Evolutionary conservation across 2,329 filamentous ascomycete species (phyloP).

Genomic region (Fusarium keratoplasticum): DNA sequence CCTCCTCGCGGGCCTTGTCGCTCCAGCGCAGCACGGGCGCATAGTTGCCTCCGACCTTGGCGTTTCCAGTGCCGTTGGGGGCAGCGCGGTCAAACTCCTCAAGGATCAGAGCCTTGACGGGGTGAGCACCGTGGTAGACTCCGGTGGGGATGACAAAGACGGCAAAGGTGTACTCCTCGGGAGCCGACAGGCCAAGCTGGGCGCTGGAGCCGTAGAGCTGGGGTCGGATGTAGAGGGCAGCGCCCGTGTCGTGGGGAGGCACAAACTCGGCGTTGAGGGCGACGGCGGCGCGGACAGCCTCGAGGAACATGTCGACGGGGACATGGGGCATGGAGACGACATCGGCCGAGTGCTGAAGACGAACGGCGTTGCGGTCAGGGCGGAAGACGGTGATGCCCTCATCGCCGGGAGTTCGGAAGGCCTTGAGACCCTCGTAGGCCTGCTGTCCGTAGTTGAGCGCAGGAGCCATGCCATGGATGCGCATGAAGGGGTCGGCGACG

Average conservation of each 20-base stretch:
- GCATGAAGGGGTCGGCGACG: conserved; percentile 84
- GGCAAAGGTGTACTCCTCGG: conserved; percentile 91
- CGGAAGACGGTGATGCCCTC: conserved; percentile 86
- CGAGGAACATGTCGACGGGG: conserved; percentile 79
- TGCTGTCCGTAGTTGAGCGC: conserved; percentile 98
- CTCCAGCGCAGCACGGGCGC: conserved; percentile 91
- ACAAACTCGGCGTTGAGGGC: conserved; percentile 90
- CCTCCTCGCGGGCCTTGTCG: conserved; percentile 80
- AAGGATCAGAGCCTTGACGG: conserved; percentile 87
- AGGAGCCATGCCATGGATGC: conserved; percentile 94
- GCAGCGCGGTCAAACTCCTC: conserved; percentile 95
- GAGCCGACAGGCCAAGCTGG: conserved; percentile 86
- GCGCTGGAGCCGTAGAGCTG: conserved; percentile 88
- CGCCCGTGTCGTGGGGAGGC: conserved; percentile 87
- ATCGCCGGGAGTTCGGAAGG: conserved; percentile 83
- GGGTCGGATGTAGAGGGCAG: conserved; percentile 92
- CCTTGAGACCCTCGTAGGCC: conserved; percentile 98
- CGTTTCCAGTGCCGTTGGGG: conserved; percentile 88
- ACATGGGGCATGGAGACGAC: conserved; percentile 87
- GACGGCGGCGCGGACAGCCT: conserved; percentile 83
- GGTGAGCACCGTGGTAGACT: conserved; percentile 90
- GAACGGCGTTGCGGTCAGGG: conserved; percentile 83
- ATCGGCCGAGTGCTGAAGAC: conserved; percentile 85
- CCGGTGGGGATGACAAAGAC: conserved; percentile 94
- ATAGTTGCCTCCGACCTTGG: conserved; percentile 97